Evolutionary conservation across 495 filamentous ascomycete genomes (phyloP), one percentile per base, ranked within the genome.

Genomic region (Trichocladium antarcticum): DNA sequence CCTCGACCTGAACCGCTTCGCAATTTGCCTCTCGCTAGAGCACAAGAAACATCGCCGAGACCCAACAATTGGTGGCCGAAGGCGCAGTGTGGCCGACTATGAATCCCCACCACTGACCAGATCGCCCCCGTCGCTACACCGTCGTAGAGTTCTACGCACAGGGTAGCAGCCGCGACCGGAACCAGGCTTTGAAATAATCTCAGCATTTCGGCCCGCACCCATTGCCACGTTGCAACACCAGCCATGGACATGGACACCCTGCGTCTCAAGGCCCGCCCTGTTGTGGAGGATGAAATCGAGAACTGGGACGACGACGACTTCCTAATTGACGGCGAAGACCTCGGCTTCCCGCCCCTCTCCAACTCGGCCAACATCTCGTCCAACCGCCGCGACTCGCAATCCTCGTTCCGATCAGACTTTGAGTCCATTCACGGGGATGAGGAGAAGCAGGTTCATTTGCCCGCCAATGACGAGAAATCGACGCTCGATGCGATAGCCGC

Each of bases 231-330:
- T 42, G 42, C 42, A 51, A 37, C 45, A 42, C n/a, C 36, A 19
- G 34, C 56, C n/a, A n/a, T n/a, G n/a, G n/a, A n/a, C 48, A 81
- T 84, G 80, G 74, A 83, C 51, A 65, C 75, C 28, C 62, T 78
- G 55, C 78, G 73, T 11, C 62, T 80, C 15, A 79, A 76, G 59
- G 61, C 69, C 40, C 73, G 71, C 42, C 74, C 68, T 50, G 66
- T 71, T 37, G 72, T 72, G 15, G 74, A 83, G 44, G 76, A 77
- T 35, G 67, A 70, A 16, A 73, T 88, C 31, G 89, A 96, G 63
- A 86, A 79, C 62, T 95, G 89, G 89, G 88, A 90, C 66, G 84
- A 93, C 56, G 86, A 89, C 60, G 82, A 80, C 55, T 77, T 94
- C 56, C 65, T 92, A 46, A 79, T 89, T 62, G 81, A 83, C 45